A percentile compares a stretch with the other conserved stretches of the same genome.
These are phyloP conservation scores for Ziziphus jujuba DNA, from an alignment of 306 rosid species.

Conservation along the genomic window DNA sequence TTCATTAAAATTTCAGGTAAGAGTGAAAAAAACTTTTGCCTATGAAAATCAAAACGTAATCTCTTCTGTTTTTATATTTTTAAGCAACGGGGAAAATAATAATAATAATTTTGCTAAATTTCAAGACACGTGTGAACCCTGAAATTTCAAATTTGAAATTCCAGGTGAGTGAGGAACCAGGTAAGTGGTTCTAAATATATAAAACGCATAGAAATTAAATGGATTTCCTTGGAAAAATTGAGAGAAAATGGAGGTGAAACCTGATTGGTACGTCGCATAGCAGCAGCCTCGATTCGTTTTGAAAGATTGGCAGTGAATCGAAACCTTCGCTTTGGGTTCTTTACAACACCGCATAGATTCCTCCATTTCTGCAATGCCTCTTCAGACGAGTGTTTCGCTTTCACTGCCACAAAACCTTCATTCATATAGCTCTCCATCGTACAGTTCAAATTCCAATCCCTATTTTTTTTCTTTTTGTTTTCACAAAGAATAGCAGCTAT, in stretches of 20 bases:
- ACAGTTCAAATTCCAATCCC: neutral
- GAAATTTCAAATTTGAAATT: too few relatives aligned
- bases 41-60: too few relatives aligned
- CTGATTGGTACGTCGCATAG: slow-evolving; percentile 80
- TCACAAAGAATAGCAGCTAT: neutral
- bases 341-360: slow-evolving; percentile 55
- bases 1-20: too few relatives aligned
- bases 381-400: slow-evolving; percentile 61
- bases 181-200: too few relatives aligned
- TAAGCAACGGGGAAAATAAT: too few relatives aligned
- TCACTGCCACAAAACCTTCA: slow-evolving; percentile 59
- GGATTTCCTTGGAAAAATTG: too few relatives aligned
- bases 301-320: slow-evolving; percentile 88
- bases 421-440: slow-evolving; percentile 59
- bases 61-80: too few relatives aligned
- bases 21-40: too few relatives aligned
- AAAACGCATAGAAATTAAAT: too few relatives aligned
- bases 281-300: slow-evolving; percentile 70
- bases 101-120: too few relatives aligned
- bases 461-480: neutral
- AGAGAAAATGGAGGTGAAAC: slow-evolving; percentile 24
- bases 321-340: slow-evolving; percentile 74
- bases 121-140: too few relatives aligned
- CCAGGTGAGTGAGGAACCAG: too few relatives aligned
- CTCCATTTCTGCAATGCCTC: slow-evolving; percentile 84